Evolutionary conservation across 306 rosid species (phyloP).

Genomic region (Parietaria judaica): DNA sequence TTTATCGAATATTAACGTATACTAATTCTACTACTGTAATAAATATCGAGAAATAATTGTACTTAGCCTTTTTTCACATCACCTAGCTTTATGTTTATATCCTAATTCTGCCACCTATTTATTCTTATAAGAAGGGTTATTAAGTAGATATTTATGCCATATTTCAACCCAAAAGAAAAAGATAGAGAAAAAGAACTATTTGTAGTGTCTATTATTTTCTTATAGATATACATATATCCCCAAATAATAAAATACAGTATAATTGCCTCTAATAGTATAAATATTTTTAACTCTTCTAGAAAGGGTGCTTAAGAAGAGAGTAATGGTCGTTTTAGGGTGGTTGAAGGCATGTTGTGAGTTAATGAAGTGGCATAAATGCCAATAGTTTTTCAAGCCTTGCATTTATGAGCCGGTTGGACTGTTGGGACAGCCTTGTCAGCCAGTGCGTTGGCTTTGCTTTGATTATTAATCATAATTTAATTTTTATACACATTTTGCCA

Average conservation of each 20-base stretch:
- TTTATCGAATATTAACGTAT: too few relatives aligned
- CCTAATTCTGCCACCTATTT: too few relatives aligned
- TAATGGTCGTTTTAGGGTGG: not conserved
- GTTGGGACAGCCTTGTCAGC: constrained; percentile 1
- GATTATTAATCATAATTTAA: not conserved
- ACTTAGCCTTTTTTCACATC: too few relatives aligned
- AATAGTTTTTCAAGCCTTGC: constrained; percentile 5
- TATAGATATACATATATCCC: too few relatives aligned
- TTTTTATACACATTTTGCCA: constrained; percentile 4
- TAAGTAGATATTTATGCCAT: too few relatives aligned
- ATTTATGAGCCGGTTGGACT: constrained; percentile 16
- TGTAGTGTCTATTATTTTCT: not conserved
- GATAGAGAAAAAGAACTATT: not conserved
- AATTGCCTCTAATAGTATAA: not conserved
- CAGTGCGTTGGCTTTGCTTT: constrained; percentile 2
- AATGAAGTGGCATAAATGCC: constrained; percentile 8
- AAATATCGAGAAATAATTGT: too few relatives aligned
- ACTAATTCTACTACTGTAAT: too few relatives aligned
- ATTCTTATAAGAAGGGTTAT: too few relatives aligned
- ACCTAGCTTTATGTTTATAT: too few relatives aligned
- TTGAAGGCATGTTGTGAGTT: not conserved
- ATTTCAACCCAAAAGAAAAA: too few relatives aligned
- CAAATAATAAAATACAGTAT: not conserved
- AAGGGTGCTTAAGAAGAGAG: not conserved
- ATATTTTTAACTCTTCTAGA: not conserved